A percentile compares a stretch with the other conserved stretches of the same genome.
phyloP scores from a whole-genome alignment of 495 filamentous ascomycete species.

The Astrothelium macrocarpum region DNA sequence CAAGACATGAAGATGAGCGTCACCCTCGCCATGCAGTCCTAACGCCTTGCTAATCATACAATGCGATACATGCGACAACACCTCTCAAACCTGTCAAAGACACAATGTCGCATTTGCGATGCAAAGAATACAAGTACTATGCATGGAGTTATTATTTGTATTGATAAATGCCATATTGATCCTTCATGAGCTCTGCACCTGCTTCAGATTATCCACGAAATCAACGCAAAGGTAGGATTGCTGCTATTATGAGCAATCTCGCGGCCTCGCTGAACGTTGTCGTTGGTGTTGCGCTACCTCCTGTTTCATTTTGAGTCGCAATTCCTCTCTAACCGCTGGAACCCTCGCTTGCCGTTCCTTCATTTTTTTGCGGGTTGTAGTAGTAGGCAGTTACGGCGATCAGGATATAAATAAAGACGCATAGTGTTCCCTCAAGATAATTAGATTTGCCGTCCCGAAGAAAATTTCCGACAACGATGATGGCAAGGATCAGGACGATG shows the following conservation, averaged over 20 bases:
- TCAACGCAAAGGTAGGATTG: not conserved
- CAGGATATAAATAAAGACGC: conserved; percentile 58
- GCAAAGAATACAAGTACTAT: too few relatives aligned
- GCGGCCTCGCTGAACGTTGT: not conserved
- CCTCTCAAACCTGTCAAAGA: too few relatives aligned
- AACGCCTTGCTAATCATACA: too few relatives aligned
- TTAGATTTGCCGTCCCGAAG: conserved; percentile 38
- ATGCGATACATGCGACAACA: too few relatives aligned
- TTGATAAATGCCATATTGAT: too few relatives aligned
- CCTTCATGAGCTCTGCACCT: too few relatives aligned
- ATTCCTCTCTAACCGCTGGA: not conserved
- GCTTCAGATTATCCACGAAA: too few relatives aligned
- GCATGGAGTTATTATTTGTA: too few relatives aligned
- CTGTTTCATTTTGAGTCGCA: not conserved
- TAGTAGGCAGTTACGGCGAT: conserved; percentile 53
- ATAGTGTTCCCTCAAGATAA: conserved; percentile 43
- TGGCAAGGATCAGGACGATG: conserved; percentile 74
- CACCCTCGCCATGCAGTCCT: too few relatives aligned
- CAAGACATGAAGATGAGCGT: too few relatives aligned
- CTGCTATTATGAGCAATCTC: not conserved
- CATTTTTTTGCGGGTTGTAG: conserved; percentile 37
- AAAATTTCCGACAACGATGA: conserved; percentile 60
- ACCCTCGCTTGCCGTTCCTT: not conserved
- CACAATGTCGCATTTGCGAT: too few relatives aligned
- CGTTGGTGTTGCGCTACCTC: not conserved